Evolutionary conservation across 2,329 filamentous ascomycete species (phyloP).

Genomic region (Sclerotinia minor): DNA sequence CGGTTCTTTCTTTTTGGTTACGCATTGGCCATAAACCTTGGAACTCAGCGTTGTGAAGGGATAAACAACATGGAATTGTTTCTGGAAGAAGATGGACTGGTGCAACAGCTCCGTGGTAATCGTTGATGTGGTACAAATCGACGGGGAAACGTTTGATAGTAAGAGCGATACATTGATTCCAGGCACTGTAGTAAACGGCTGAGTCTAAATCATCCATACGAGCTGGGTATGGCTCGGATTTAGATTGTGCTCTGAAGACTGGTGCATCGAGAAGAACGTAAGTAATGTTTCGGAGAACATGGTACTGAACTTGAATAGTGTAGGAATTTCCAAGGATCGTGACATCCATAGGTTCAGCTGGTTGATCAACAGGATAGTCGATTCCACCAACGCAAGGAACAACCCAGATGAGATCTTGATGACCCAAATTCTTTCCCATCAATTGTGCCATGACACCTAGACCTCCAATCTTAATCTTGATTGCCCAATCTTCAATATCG

Average conservation of each 20-base stretch:
- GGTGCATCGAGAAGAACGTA: conserved; percentile 61
- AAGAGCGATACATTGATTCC: conserved; percentile 69
- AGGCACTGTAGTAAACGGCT: conserved; percentile 68
- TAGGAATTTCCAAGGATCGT: conserved; percentile 61
- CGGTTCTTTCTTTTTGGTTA: conserved; percentile 58
- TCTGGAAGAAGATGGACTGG: conserved; percentile 63
- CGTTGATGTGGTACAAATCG: conserved; percentile 67
- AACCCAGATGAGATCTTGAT: conserved; percentile 67
- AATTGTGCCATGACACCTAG: conserved; percentile 70
- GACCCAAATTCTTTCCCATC: conserved; percentile 61
- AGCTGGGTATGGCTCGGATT: conserved; percentile 63
- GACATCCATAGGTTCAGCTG: conserved; percentile 61
- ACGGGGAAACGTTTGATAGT: conserved; percentile 61
- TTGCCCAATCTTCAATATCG: conserved; percentile 67
- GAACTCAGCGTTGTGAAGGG: conserved; percentile 69
- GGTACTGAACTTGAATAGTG: conserved; percentile 63
- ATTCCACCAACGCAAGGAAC: conserved; percentile 62
- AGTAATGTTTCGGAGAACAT: conserved; percentile 63
- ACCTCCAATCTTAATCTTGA: conserved; percentile 72
- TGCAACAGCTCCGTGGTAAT: conserved; percentile 63
- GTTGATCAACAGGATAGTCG: conserved; percentile 60
- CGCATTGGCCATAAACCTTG: conserved; percentile 70
- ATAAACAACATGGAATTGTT: conserved; percentile 61
- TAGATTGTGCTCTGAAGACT: conserved; percentile 64
- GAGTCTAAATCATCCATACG: conserved; percentile 70